phyloP scores from a whole-genome alignment of 2,329 filamentous ascomycete species.

The Aspergillus ruber region DNA sequence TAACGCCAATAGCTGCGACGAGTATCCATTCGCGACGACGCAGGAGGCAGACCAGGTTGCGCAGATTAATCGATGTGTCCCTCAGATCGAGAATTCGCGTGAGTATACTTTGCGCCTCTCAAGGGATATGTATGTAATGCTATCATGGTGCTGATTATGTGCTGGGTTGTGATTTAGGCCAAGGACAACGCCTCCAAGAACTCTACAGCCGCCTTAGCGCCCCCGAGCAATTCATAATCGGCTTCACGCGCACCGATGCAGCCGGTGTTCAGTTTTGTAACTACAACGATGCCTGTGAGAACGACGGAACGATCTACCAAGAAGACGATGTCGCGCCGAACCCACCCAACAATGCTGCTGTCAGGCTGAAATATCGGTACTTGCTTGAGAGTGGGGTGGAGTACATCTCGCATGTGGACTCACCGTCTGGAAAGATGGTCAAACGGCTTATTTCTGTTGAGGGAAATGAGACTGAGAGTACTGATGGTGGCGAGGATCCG shows the following conservation, averaged over 20 bases:
- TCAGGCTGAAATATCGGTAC: constrained; percentile 11
- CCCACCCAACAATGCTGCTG: constrained; percentile 10
- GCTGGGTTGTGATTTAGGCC: neutral
- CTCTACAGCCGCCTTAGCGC: neutral
- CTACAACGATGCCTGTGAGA: neutral
- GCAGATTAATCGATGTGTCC: neutral
- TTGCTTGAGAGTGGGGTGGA: neutral
- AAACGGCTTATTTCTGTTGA: neutral
- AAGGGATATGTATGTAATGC: neutral
- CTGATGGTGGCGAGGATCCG: no score
- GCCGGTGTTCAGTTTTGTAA: neutral
- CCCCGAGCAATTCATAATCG: neutral
- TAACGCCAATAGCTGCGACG: neutral
- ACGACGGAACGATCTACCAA: neutral
- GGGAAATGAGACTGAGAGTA: no score
- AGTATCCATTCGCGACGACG: neutral
- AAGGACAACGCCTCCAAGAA: neutral
- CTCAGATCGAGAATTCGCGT: neutral
- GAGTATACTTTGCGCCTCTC: neutral
- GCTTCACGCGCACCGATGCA: neutral
- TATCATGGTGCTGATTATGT: neutral
- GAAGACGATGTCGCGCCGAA: neutral
- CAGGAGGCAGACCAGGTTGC: neutral
- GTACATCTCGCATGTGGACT: neutral
- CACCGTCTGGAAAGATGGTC: neutral